Base-by-base conservation (phyloP, 768 basidiomycete genomes). In the Cyclocybe cylindracea region DNA sequence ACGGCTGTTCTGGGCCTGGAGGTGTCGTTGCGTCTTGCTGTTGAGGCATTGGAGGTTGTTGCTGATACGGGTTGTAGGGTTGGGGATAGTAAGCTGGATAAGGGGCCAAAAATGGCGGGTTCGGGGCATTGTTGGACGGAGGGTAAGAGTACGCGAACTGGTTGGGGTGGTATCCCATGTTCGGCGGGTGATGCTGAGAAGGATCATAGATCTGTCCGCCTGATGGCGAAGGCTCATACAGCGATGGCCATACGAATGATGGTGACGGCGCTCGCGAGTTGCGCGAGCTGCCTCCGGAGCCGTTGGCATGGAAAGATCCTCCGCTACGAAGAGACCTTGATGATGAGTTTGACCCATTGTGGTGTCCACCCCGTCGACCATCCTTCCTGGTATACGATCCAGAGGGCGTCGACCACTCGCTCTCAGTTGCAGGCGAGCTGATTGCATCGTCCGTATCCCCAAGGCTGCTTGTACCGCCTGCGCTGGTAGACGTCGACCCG, bases 401-500 rank as follows among this genome's bases (percentile, higher is more conserved):
- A 14, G 74, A 69, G 36, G 76, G 72, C 13, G 65, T 73, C 7
- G 89, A 89, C 82, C 87, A 89, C 68, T 91, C 89, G 66, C 88
- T 89, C 69, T 92, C 89, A 13, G 88, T 89, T 5, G 87, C 78
- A 33, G 86, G 86, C 6, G 86, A 87, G 61, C 86, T 86, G 19
- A 74, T 77, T 11, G 81, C 76, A 53, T 90, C 89, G 50, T 90
- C 88, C 7, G 78, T 67, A 60, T 89, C 87, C 40, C 80, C 84
- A 40, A 75, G 66, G 55, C 83, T 86, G 60, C 86, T 86, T 29
- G 78, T 72, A 47, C 79, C 83, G 14, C 72, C 72, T 50, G 63
- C 70, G 53, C 70, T 76, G 10, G 71, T 70, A 31, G 82, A 83
- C 7, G 82, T 81, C 35, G 86, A 89, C 46, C 83, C 84, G 3